These are phyloP conservation scores for Parastagonospora avenae DNA, from an alignment of 2,329 filamentous ascomycete species.

Conservation along the genomic window DNA sequence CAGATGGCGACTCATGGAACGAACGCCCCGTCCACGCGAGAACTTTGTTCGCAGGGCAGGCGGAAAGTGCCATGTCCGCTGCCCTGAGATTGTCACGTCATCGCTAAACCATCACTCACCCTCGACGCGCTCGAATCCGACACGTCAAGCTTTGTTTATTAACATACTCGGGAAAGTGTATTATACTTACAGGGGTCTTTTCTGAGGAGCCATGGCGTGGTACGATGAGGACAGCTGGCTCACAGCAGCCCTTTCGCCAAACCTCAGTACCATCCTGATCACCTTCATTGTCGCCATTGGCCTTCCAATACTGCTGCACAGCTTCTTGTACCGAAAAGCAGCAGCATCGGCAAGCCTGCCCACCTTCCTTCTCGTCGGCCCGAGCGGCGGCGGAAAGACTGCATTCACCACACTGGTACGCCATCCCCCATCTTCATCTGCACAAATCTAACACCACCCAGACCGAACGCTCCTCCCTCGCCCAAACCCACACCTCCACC, in stretches of 20 bases:
- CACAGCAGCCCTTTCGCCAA: constrained; percentile 54
- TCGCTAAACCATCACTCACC: constrained; percentile 9
- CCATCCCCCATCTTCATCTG: neutral
- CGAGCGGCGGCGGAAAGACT: constrained; percentile 85
- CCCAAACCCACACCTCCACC: constrained; percentile 58
- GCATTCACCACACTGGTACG: constrained; percentile 77
- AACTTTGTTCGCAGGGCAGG: neutral
- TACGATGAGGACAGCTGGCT: constrained; percentile 50
- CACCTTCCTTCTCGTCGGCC: constrained; percentile 79
- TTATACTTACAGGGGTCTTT: neutral
- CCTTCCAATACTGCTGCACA: constrained; percentile 78
- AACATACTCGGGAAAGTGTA: neutral
- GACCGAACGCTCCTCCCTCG: constrained; percentile 61
- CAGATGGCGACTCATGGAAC: constrained; percentile 5
- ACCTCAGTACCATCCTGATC: constrained; percentile 62
- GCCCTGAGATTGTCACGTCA: constrained; percentile 22
- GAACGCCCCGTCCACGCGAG: constrained; percentile 1
- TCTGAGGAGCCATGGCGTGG: constrained; percentile 38
- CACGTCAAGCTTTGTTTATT: constrained; percentile 3
- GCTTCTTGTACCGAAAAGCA: constrained; percentile 70
- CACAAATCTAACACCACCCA: constrained; percentile 21
- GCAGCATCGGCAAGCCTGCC: constrained; percentile 69
- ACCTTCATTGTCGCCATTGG: constrained; percentile 73
- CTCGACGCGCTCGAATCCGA: neutral
- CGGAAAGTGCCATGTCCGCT: no score